These are phyloP conservation scores for Colletotrichum gloeosporioides DNA, from an alignment of 2,329 filamentous ascomycete species.

Conservation along the genomic window DNA sequence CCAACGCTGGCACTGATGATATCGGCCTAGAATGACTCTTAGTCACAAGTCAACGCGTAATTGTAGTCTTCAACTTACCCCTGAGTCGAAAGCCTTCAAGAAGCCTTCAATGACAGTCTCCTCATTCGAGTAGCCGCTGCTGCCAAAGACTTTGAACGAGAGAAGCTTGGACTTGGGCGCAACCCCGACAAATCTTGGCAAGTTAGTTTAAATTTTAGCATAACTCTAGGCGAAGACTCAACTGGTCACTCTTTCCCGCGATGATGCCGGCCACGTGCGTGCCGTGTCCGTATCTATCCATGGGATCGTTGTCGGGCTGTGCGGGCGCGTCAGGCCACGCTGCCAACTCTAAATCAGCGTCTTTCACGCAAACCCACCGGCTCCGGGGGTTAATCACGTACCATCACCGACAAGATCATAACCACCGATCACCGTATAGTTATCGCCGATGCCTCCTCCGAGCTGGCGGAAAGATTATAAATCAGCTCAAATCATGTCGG, in stretches of 20 bases:
- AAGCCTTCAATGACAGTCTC: slow-evolving; percentile 35
- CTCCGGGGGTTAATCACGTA: neutral
- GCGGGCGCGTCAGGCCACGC: neutral
- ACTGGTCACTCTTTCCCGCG: slow-evolving; percentile 26
- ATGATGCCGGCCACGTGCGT: slow-evolving; percentile 36
- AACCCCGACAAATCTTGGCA: slow-evolving; percentile 25
- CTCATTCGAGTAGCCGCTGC: slow-evolving; percentile 17
- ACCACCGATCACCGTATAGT: neutral
- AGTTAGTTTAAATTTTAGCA: neutral
- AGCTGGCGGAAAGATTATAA: neutral
- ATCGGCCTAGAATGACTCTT: slow-evolving; percentile 27
- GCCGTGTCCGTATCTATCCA: neutral
- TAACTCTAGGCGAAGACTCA: neutral
- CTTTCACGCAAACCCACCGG: neutral
- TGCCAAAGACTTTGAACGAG: slow-evolving; percentile 31
- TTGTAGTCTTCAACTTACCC: slow-evolving; percentile 19
- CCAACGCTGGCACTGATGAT: slow-evolving; percentile 49
- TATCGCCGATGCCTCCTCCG: neutral
- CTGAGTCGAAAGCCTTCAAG: slow-evolving; percentile 37
- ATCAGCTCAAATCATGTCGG: neutral
- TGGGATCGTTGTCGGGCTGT: neutral
- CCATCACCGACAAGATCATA: slow-evolving; percentile 12
- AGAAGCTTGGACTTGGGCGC: slow-evolving; percentile 31
- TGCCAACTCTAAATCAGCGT: neutral
- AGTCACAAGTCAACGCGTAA: no score